Base-by-base conservation (phyloP, 2,329 filamentous ascomycete genomes). In the Sarocladiaceae sp. region DNA sequence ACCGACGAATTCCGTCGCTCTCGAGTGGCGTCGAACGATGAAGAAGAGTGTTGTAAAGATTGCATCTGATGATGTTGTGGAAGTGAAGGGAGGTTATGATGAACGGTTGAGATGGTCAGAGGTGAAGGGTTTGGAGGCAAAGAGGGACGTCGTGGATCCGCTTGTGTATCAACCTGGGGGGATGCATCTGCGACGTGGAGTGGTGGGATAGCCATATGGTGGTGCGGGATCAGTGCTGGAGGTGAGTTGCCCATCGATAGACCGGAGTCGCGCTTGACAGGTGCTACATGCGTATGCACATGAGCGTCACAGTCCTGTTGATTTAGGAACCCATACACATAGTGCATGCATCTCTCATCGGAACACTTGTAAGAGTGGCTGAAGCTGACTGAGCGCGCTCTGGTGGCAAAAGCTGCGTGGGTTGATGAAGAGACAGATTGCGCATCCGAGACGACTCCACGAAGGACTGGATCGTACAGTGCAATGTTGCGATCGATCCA, bases 261-360 rank as follows among this genome's bases (percentile, higher is more conserved):
- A 8, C 69, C 74, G 3, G 73, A 73, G 56, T 78, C 74, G 55
- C 73, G 67, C 57, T 76, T 77, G 13, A 23, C 22, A 39, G 55
- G 59, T 13, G 62, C 58, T 20, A 66, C 64, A 44, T 83, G 78
- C 51, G 77, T 68, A 55, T 67, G 71, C 36, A 69, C 60, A 61
- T 83, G 80, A 31, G 69, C 68, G 52, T 82, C 77, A 50, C 78
- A 72, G 55, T 81, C 78, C 50, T 76, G 67, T 33, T 67, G 68
- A 53, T 71, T 75, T 31, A 69, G 60, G 59, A 82, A 82, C 26
- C 80, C 80, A 57, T 83, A 83, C 33, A 83, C 74, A 62, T 81
- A 83, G 62, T 79, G 74, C 54, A 79, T 65, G 58, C 80, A 83
- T 52, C 69, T 69, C 50, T 81, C 75, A 55, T 82, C 69, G 64